Base-by-base conservation (phyloP, 257 asterid species). In the Avicennia marina region DNA sequence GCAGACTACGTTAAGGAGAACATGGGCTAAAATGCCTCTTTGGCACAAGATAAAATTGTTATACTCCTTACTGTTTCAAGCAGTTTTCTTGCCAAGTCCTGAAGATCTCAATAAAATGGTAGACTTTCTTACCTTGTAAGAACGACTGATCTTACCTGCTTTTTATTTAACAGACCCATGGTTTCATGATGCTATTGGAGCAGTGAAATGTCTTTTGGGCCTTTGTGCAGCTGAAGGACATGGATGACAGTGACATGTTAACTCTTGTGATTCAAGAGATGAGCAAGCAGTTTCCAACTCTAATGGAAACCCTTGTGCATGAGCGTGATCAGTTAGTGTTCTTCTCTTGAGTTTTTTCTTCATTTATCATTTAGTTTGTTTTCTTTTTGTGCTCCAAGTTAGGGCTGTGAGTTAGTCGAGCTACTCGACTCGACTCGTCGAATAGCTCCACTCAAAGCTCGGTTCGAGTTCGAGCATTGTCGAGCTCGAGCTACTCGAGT, bases 221-320 rank as follows among this genome's bases (percentile, higher is more conserved):
- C 58, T 73, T 41, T 73, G 46, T 62, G 74, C 89, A 91, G 98
- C 82, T 91, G 80, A 88, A 85, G 81, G 97, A 85, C 51, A 85
- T 91, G 98, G 95, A 88, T 70, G 95, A 88, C 54, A 80, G 73
- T 18, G 95, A 91, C 80, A 83, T 88, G 96, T 61, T 88, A 66
- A 91, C 96, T 48, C 89, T 88, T 36, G 81, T 80, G 65, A 81
- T 91, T 76, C 97, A 91, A 67, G 97, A 88, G 74, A 85, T 88
- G 95, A 81, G 98, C 87, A 83, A 85, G 72, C 75, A 73, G 60
- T 88, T 80, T 67, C 98, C 97, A 4, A 85, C 95, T 52, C 81
- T 88, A n/a, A 83, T 86, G 96, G 95, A 89, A 69, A 88, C 95
- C 53, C 90, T 91, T 44, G 95, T 91, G 61, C 85, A 80, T 58